Evolutionary conservation across 495 filamentous ascomycete species (phyloP).

Genomic region (Podospora fimiseda): DNA sequence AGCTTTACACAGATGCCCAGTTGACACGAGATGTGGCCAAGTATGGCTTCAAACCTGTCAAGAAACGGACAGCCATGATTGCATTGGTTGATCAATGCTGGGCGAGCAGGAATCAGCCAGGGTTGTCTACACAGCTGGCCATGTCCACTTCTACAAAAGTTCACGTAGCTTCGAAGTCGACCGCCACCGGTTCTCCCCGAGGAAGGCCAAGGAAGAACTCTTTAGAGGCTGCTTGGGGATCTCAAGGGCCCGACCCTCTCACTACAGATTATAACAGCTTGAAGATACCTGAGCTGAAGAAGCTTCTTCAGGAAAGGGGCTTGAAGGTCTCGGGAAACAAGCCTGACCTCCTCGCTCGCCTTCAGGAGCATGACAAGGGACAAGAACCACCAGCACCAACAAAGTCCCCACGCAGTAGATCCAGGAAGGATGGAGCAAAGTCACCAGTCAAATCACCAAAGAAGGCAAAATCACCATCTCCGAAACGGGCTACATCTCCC

Average conservation of each 20-base stretch:
- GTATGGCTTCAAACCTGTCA: slow-evolving; percentile 72
- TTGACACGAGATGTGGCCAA: slow-evolving; percentile 55
- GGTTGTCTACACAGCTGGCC: not conserved
- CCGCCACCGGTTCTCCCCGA: slow-evolving; percentile 21
- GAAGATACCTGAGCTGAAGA: not conserved
- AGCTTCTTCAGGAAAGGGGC: not conserved
- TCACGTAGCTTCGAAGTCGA: slow-evolving; percentile 18
- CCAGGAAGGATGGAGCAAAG: slow-evolving; percentile 9
- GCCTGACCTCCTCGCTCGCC: not conserved
- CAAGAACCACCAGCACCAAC: slow-evolving; percentile 7
- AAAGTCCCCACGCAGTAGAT: slow-evolving; percentile 7
- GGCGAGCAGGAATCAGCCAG: slow-evolving; percentile 38
- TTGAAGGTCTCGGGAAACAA: not conserved
- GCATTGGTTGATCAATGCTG: slow-evolving; percentile 67
- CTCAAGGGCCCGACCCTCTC: no score
- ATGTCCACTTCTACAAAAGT: not conserved
- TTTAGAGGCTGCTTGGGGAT: not conserved
- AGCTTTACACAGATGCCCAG: slow-evolving; percentile 56
- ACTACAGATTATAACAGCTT: not conserved
- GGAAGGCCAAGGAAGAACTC: slow-evolving; percentile 40
- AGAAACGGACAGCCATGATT: slow-evolving; percentile 64
- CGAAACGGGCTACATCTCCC: slow-evolving; percentile 12
- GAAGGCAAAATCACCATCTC: slow-evolving; percentile 8
- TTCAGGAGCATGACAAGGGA: not conserved
- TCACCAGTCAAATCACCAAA: slow-evolving; percentile 1